phyloP scores from a whole-genome alignment of 208 protist genomes.

The Strigomonas culicis region DNA sequence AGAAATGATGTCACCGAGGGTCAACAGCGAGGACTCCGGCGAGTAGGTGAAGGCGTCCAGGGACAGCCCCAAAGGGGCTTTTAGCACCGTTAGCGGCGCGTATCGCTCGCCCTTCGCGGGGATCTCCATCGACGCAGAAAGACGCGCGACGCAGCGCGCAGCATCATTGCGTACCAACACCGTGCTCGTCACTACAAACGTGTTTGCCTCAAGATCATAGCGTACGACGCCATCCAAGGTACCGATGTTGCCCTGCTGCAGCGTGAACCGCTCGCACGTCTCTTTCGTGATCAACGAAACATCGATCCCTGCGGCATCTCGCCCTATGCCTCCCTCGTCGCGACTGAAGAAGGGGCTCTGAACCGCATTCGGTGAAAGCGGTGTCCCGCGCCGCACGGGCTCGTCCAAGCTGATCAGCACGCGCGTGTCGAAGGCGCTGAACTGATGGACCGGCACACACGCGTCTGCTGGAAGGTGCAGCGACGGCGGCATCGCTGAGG shows the following conservation, averaged over 20 bases:
- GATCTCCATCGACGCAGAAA: not conserved
- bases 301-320: not conserved
- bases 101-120: not conserved
- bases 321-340: not conserved
- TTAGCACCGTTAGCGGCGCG: not conserved
- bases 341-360: not conserved
- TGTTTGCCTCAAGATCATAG: not conserved
- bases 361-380: not conserved
- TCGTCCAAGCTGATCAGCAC: not conserved
- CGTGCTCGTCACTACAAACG: not conserved
- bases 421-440: not conserved
- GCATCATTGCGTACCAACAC: not conserved
- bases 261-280: not conserved
- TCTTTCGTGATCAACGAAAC: not conserved
- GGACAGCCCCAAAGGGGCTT: not conserved
- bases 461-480: not conserved
- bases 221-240: not conserved
- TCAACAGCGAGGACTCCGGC: not conserved
- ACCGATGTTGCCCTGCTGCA: not conserved
- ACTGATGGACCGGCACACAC: not conserved
- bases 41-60: not conserved
- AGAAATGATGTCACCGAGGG: constrained; percentile 9
- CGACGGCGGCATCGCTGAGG: not conserved
- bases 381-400: too few species aligned
- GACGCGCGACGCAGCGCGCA: not conserved